Percentiles rank a stretch among this genome's conserved stretches.
Evolutionary conservation across 257 asterid species (phyloP).

Genomic region (Catharanthus roseus): DNA sequence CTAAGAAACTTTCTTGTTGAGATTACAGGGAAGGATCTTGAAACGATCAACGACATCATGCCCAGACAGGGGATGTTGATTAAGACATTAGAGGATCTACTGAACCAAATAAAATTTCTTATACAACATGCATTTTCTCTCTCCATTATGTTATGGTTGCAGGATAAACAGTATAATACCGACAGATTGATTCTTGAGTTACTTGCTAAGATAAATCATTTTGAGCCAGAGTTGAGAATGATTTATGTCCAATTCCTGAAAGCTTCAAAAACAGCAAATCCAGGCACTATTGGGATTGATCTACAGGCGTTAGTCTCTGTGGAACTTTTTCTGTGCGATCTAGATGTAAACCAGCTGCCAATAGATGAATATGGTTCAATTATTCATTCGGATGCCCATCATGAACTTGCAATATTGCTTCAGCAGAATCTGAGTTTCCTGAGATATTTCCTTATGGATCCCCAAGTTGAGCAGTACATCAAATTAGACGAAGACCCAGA

Average conservation of each 20-base stretch:
- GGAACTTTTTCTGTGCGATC: neutral
- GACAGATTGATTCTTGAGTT: neutral
- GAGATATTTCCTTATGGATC: neutral
- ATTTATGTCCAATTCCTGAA: neutral
- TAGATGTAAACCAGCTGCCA: neutral
- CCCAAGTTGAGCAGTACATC: neutral
- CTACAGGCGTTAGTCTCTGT: neutral
- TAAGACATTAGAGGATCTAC: neutral
- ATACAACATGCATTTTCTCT: neutral
- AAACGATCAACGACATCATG: neutral
- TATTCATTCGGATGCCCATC: neutral
- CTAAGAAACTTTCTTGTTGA: neutral
- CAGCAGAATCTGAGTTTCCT: slow-evolving; percentile 3
- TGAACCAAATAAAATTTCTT: neutral
- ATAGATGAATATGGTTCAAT: neutral
- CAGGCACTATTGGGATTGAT: neutral
- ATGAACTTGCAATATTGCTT: neutral
- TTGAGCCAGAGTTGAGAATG: neutral
- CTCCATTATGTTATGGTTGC: neutral
- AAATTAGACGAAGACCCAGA: neutral
- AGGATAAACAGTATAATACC: neutral
- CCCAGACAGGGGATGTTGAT: neutral
- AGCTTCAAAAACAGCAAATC: neutral
- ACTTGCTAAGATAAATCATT: neutral
- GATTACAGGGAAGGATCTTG: neutral